Conservation (phyloP, 23 red algal genomes). For the Pyropia haitanensis region DNA sequence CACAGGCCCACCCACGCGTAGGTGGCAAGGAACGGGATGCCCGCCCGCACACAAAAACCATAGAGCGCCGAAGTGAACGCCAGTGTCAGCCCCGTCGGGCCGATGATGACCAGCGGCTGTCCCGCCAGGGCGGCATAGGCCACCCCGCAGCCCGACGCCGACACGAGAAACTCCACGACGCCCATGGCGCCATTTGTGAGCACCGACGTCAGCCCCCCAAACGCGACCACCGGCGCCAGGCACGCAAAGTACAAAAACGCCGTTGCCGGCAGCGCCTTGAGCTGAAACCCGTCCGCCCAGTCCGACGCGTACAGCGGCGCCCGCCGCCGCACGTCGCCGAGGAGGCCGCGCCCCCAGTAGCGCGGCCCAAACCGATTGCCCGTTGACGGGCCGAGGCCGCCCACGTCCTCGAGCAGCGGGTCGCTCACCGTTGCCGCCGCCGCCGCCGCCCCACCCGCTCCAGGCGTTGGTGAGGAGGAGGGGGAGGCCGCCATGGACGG, state of each 20-base stretch:
- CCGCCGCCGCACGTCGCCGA: slow-evolving; percentile 63
- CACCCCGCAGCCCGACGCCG: slow-evolving; percentile 52
- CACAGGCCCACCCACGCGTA: slow-evolving; percentile 97
- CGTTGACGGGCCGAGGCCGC: slow-evolving; percentile 4
- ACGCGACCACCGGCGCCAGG: slow-evolving; percentile 81
- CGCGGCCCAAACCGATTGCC: slow-evolving; percentile 29
- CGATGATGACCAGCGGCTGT: slow-evolving; percentile 92
- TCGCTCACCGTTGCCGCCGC: too few species aligned
- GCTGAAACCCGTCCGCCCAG: slow-evolving; percentile 63
- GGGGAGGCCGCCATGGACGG: too few species aligned
- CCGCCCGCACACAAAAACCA: slow-evolving; percentile 43
- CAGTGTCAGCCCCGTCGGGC: slow-evolving; percentile 86
- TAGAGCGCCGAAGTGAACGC: slow-evolving; percentile 86
- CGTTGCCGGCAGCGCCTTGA: slow-evolving; percentile 61
- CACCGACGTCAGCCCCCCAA: slow-evolving; percentile 73
- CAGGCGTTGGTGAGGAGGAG: too few species aligned
- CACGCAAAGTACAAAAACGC: slow-evolving; percentile 87
- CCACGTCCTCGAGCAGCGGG: too few species aligned
- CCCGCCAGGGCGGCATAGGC: slow-evolving; percentile 60
- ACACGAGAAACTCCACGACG: slow-evolving; percentile 89
- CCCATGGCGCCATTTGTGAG: slow-evolving; percentile 88
- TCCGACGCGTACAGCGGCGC: slow-evolving; percentile 48
- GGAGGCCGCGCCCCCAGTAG: slow-evolving; percentile 46
- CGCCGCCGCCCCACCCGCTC: too few species aligned
- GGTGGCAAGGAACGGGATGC: slow-evolving; percentile 66